Evolutionary conservation across 2,329 filamentous ascomycete genomes (phyloP).

Genomic region (Aspergillus neotritici): DNA sequence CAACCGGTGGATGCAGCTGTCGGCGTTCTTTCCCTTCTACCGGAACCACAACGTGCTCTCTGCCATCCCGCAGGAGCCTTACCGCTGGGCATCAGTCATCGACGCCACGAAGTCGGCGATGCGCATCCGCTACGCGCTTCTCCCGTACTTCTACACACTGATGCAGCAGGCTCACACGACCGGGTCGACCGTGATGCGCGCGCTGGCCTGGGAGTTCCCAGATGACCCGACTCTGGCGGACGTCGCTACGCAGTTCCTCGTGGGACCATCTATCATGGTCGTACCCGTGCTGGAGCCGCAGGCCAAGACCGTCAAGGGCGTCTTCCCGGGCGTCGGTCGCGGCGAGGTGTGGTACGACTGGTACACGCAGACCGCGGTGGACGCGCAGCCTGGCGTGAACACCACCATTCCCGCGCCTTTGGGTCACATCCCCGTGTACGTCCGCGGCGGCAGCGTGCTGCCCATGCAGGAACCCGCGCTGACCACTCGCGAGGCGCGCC

Average conservation of each 20-base stretch:
- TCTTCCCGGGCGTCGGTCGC: constrained; percentile 61
- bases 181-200: constrained; percentile 66
- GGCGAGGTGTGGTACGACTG: constrained; percentile 70
- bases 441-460: constrained; percentile 63
- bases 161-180: constrained; percentile 61
- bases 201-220: constrained; percentile 69
- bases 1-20: constrained; percentile 67
- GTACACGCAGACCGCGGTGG: constrained; percentile 61
- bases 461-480: constrained; percentile 63
- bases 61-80: constrained; percentile 63
- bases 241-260: constrained; percentile 67
- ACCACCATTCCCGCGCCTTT: constrained; percentile 57
- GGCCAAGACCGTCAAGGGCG: constrained; percentile 58
- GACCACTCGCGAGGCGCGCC: constrained; percentile 59
- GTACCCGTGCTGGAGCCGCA: constrained; percentile 60
- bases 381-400: constrained; percentile 50
- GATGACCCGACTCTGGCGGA: constrained; percentile 61
- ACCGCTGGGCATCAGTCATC: constrained; percentile 61
- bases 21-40: constrained; percentile 73
- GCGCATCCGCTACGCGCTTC: constrained; percentile 62
- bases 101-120: constrained; percentile 62
- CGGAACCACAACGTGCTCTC: constrained; percentile 66
- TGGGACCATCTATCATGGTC: constrained; percentile 61
- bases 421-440: constrained; percentile 64
- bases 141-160: constrained; percentile 72